Percentiles rank a stretch among this genome's conserved stretches.
Conservation (phyloP, 768 basidiomycete genomes). For the Serpula lacrymans region DNA sequence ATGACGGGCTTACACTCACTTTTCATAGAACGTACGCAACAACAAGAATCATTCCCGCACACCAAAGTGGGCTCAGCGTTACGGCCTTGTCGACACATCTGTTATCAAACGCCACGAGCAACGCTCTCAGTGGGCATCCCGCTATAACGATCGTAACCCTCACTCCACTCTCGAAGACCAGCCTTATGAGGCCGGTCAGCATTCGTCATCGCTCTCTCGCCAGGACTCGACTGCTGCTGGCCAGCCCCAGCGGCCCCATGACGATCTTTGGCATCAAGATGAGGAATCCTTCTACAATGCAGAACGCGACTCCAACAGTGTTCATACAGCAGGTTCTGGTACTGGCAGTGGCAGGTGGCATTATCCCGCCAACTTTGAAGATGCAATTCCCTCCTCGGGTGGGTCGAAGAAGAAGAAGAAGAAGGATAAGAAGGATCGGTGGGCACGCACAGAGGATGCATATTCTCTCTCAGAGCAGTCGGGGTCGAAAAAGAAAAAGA, state of each 20-base stretch:
- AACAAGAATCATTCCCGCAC: constrained; percentile 91
- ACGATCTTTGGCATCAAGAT: constrained; percentile 65
- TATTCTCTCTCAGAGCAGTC: constrained; percentile 48
- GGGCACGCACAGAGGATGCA: constrained; percentile 85
- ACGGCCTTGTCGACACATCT: constrained; percentile 82
- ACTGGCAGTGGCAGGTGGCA: constrained; percentile 63
- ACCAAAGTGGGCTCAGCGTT: constrained; percentile 93
- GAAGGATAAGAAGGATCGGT: constrained; percentile 83
- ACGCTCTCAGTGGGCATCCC: constrained; percentile 83
- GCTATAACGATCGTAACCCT: constrained; percentile 80
- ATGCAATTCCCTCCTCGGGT: constrained; percentile 39
- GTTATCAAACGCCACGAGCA: constrained; percentile 74
- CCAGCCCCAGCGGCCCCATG: constrained; percentile 14
- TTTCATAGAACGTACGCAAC: constrained; percentile 83
- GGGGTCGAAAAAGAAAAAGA: constrained; percentile 61
- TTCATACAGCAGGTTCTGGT: constrained; percentile 31
- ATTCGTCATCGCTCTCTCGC: constrained; percentile 37
- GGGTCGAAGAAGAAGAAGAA: constrained; percentile 54
- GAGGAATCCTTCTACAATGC: constrained; percentile 74
- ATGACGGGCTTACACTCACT: background rate
- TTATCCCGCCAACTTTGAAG: constrained; percentile 84
- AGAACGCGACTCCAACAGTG: constrained; percentile 33
- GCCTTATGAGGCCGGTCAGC: constrained; percentile 79
- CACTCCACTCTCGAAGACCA: constrained; percentile 68
- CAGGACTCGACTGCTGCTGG: background rate